Evolutionary conservation across 2,329 filamentous ascomycete species (phyloP), one percentile per base, ranked within the genome.

Genomic region (Fusarium solani-melongenae): DNA sequence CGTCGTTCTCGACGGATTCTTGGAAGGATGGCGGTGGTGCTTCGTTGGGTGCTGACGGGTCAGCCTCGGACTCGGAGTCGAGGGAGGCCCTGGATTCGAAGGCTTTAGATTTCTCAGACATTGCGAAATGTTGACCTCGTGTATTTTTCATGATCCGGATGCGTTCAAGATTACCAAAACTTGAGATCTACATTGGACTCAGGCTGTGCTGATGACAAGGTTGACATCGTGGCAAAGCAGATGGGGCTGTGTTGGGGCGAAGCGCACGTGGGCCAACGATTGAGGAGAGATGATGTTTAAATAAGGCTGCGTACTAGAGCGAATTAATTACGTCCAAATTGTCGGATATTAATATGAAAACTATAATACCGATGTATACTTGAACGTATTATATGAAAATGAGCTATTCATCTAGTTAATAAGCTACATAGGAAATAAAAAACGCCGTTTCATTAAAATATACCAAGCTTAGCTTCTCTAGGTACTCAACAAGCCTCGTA

Each of bases 11-110:
- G n/a, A 70, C 31, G 5, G 70, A 66, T 20, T 72, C 69, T 44
- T 72, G 36, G 17, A 72, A 72, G 6, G 66, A 70, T 15, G 70
- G 70, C 0, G 53, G 53, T 51, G 69, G 69, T 1, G 33, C 58
- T 6, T 64, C 58, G 0, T 27, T 38, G 0, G 4, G 11, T 10
- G 53, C 56, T 20, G 67, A 34, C 7, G 59, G 10, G 6, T 65
- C 57, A 4, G 20, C 4, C 2, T 49, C 14, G 2, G 69, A 31
- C 8, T 31, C 31, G 11, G 64, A 57, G 31, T 36, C 41, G 22
- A 29, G 34, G 44, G 22, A 27, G 22, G 44, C 9, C 3, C 44
- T 27, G 5, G 5, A 4, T 11, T 49, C 22, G 4, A 46, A 11
- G 34, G 20, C 33, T 15, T 44, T 60, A 20, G 29, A 33, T 11